phyloP scores from a whole-genome alignment of 1,284 basidiomycete species.

The Sanguinoderma infundibulare region DNA sequence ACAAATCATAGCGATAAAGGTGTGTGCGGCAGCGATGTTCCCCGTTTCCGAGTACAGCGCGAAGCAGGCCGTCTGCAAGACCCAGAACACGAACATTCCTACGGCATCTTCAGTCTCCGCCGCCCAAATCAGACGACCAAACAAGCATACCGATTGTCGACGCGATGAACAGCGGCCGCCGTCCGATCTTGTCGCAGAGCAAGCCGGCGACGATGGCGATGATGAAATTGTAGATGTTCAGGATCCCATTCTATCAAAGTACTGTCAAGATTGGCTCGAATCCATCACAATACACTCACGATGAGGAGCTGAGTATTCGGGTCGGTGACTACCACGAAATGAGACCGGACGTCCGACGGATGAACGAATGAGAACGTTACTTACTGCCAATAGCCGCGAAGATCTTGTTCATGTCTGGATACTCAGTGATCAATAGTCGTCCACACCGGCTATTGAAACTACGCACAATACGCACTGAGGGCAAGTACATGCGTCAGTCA shows the following conservation, averaged over 20 bases:
- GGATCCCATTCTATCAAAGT: slow-evolving; percentile 46
- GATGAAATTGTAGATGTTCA: slow-evolving; percentile 59
- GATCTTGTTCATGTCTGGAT: slow-evolving; percentile 53
- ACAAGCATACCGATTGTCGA: slow-evolving; percentile 48
- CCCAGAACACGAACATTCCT: slow-evolving; percentile 49
- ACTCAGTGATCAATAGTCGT: background rate
- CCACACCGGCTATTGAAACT: background rate
- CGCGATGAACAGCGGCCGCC: slow-evolving; percentile 57
- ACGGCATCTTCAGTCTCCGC: background rate
- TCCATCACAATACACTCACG: slow-evolving; percentile 28
- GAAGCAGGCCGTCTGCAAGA: slow-evolving; percentile 47
- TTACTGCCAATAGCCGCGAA: slow-evolving; percentile 51
- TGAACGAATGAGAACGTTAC: background rate
- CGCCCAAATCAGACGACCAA: background rate
- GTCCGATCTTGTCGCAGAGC: slow-evolving; percentile 53
- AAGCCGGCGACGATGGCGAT: slow-evolving; percentile 52
- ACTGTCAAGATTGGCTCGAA: background rate
- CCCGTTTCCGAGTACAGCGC: slow-evolving; percentile 41
- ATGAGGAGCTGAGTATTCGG: slow-evolving; percentile 54
- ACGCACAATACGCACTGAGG: slow-evolving; percentile 37
- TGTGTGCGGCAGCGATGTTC: slow-evolving; percentile 41
- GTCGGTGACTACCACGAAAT: slow-evolving; percentile 44
- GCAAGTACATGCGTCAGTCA: background rate
- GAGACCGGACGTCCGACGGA: background rate
- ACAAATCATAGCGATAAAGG: slow-evolving; percentile 56